A percentile compares a stretch with the other conserved stretches of the same genome.
Evolutionary conservation across 2,329 filamentous ascomycete species (phyloP).

Genomic region (Pseudopithomyces chartarum): DNA sequence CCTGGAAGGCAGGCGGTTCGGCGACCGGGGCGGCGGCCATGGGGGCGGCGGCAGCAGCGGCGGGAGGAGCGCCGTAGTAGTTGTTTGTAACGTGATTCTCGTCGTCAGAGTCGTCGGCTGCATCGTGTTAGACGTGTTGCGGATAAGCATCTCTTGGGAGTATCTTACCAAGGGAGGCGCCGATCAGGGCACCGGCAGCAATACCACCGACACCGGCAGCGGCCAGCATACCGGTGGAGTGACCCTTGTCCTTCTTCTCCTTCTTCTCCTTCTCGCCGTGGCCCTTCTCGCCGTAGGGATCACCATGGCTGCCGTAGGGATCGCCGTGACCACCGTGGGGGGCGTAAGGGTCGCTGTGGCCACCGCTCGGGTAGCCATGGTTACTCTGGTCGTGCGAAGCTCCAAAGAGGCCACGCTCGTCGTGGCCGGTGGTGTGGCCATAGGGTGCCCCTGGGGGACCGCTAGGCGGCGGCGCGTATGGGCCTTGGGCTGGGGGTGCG

Average conservation of each 20-base stretch:
- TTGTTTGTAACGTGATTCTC: conserved; percentile 14
- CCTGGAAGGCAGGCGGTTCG: conserved; percentile 20
- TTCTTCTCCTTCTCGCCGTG: conserved; percentile 25
- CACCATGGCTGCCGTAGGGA: conserved; percentile 13
- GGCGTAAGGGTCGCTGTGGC: conserved; percentile 25
- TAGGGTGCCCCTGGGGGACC: background rate
- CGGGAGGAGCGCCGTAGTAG: conserved; percentile 4
- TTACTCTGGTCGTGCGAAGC: conserved; percentile 18
- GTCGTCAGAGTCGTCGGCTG: conserved; percentile 42
- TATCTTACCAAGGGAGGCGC: conserved; percentile 60
- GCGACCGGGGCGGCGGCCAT: conserved; percentile 13
- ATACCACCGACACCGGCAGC: conserved; percentile 63
- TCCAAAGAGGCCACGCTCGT: conserved; percentile 36
- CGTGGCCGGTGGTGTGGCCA: conserved; percentile 17
- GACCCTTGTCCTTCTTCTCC: conserved; percentile 49
- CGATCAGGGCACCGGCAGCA: conserved; percentile 63
- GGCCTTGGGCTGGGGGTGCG: conserved; percentile 31
- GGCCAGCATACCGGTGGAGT: conserved; percentile 55
- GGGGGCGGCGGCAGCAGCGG: conserved; percentile 19
- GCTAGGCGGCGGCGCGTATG: conserved; percentile 36
- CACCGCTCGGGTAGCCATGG: conserved; percentile 20
- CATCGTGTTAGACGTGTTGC: conserved; percentile 13
- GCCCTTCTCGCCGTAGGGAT: conserved; percentile 4
- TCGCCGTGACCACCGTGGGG: conserved; percentile 12
- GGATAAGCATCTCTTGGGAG: background rate